Conservation (phyloP, 345 rosid genomes). For the Eucalyptus marginata region DNA sequence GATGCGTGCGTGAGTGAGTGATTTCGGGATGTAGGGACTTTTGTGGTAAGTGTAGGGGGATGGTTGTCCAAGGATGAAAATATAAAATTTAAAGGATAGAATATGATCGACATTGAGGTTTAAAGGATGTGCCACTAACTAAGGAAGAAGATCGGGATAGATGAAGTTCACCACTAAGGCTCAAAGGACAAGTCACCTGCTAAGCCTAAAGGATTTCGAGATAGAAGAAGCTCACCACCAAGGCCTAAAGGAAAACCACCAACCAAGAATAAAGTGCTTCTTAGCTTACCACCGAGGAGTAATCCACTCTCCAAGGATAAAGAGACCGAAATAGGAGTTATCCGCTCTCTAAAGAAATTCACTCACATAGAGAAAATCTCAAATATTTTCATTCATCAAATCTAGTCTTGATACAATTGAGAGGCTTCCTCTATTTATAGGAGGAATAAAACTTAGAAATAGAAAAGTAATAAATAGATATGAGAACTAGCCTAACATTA, state of each 20-base stretch:
- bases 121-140: fast-evolving
- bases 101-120: no score
- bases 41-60: not conserved
- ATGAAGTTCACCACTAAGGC: not conserved
- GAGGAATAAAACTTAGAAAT: no score
- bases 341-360: not conserved
- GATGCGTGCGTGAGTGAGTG: not conserved
- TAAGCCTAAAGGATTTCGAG: not conserved
- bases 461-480: no score
- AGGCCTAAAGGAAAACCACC: not conserved
- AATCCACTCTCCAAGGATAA: not conserved
- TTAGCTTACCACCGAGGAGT: not conserved
- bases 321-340: no score
- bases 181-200: not conserved
- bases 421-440: not conserved
- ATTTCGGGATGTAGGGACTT: not conserved
- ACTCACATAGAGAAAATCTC: not conserved
- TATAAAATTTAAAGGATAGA: not conserved
- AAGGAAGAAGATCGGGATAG: not conserved
- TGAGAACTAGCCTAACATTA: not conserved
- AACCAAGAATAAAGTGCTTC: not conserved
- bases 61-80: not conserved
- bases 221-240: not conserved
- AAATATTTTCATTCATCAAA: not conserved
- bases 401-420: no score